Evolutionary conservation across 1,139 yeast species (phyloP), one percentile per base, ranked within the genome.

Genomic region (Suhomyces maxii): DNA sequence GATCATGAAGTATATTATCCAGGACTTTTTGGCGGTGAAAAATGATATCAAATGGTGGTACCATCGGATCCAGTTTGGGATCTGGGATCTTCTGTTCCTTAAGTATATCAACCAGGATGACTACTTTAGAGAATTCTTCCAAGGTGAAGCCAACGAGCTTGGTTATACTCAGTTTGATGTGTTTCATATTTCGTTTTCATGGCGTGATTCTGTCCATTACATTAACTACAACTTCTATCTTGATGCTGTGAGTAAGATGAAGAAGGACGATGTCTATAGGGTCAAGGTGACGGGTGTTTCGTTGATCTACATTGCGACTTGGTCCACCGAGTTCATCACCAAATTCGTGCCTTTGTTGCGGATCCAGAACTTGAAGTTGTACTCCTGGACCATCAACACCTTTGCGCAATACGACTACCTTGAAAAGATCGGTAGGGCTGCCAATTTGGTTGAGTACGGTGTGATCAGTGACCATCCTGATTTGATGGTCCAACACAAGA

Each of bases 381-480:
- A 82, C 65, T 69, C 87, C 18, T 91, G 98, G 98, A 91, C 98
- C 1, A 76, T 89, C 38, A 91, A 91, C 62, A 71, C 68, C 38
- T 65, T 66, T 37, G 53, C 57, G 8, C 83, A 84, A 46, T 72
- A 80, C 45, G 78, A 80, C 49, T 73, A 73, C 56, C 63, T 74
- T 44, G 51, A 49, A 18, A 57, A 54, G 31, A 50, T 74, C 14
- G 69, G 76, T 32, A 52, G 52, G 39, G 42, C 51, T 3, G 65
- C 66, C 12, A 48, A 53, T 8, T 44, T 75, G 23, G 46, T 52
- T 5, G 76, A 72, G 44, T 73, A 63, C 49, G 93, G 90, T 1
- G 67, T 85, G 9, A 72, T 86, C 44, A 73, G 85, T 3, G 93
- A 86, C 61, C 67, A 70, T 50, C 90, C 90, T 0, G 78, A 68